Percentiles rank a stretch among this genome's conserved stretches.
phyloP scores from a whole-genome alignment of 2,329 filamentous ascomycete species.

The Aurifilum marmelostoma region DNA sequence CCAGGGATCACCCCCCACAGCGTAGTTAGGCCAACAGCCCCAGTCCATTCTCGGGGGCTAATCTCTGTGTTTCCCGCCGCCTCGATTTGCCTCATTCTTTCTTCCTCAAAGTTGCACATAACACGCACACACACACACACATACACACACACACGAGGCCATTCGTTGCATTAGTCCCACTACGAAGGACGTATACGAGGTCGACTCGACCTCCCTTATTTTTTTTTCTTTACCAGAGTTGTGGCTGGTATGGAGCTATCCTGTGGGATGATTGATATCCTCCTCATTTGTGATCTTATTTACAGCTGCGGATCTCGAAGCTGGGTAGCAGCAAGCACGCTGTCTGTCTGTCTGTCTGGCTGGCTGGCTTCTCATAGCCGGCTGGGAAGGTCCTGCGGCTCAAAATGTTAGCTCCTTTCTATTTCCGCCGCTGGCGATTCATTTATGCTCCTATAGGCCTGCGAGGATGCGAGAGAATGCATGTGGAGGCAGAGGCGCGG shows the following conservation, averaged over 20 bases:
- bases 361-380: not conserved
- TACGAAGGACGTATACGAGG: no score
- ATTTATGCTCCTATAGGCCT: not conserved
- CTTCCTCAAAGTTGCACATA: not conserved
- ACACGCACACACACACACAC: not conserved
- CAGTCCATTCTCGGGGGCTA: not conserved
- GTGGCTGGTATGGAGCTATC: not conserved
- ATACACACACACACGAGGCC: not conserved
- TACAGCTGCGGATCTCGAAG: no score
- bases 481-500: not conserved
- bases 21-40: not conserved
- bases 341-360: no score
- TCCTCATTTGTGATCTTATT: not conserved
- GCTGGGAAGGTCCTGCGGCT: conserved; percentile 12
- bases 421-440: conserved; percentile 16
- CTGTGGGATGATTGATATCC: not conserved
- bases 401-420: not conserved
- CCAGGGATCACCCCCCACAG: not conserved
- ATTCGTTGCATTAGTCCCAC: not conserved
- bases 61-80: not conserved
- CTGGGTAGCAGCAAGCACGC: not conserved
- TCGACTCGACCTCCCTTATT: not conserved
- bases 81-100: not conserved
- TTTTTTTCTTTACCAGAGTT: not conserved
- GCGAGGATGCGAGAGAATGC: not conserved